Evolutionary conservation across 371 early-diverging fungal species (phyloP), one percentile per base, ranked within the genome.

Genomic region (Coemansia sp.): DNA sequence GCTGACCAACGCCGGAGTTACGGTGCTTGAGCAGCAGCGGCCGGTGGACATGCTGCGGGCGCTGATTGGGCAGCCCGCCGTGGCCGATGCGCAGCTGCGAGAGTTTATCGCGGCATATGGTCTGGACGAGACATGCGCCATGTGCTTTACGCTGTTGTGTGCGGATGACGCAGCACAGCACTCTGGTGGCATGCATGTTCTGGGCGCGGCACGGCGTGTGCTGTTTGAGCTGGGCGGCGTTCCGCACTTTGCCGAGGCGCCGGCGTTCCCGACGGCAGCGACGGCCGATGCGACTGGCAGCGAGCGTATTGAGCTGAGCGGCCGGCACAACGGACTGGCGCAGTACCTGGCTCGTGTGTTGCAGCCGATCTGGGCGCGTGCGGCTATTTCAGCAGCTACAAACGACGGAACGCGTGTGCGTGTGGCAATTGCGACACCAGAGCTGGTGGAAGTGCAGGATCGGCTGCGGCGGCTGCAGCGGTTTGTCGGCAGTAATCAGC

Each of bases 321-420:
- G 71, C 21, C 64, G 82, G 23, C 91, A 92, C 69, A 86, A 93
- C 65, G 94, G 91, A n/a, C 81, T 94, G 48, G 89, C 86, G 9
- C 72, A 92, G 9, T 93, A 90, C 65, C 61, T 94, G 57, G 83
- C 87, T 14, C 90, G 94, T 14, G 59, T 87, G 3, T 72, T 94
- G 68, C 72, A 82, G 28, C 88, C 92, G 1, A 66, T 93, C 16
- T 94, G 96, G 94, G 80, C 81, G 39, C 80, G 79, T 39, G 70
- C 78, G 67, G 4, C 59, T 65, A 3, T 33, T 33, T 33, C 37
- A 33, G 37, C 37, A 33, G 37, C 37, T 33, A 65, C 44, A 2
- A 26, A 30, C 48, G 28, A 25, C 28, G 23, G 12, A 1, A 5
- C 44, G 20, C 79, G 60, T 1, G 14, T 74, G 54, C 59, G 64